Evolutionary conservation across 495 filamentous ascomycete species (phyloP).

Genomic region (Xylaria intraflava): DNA sequence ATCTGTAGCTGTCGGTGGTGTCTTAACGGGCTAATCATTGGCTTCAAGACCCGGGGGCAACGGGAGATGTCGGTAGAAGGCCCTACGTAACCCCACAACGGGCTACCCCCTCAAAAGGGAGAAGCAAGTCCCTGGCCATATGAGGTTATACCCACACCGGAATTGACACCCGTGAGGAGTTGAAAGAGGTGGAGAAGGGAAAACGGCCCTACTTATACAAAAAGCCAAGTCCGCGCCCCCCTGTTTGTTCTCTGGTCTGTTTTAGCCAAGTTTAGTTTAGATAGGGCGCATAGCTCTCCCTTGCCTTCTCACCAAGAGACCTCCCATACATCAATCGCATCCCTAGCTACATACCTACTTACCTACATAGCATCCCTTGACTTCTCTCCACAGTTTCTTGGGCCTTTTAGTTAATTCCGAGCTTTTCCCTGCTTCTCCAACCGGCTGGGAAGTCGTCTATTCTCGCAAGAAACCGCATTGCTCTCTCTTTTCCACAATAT

Average conservation of each 20-base stretch:
- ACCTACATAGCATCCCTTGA: too few species aligned
- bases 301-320: constrained; percentile 9
- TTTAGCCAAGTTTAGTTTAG: constrained; percentile 16
- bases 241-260: constrained; percentile 9
- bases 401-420: constrained; percentile 5
- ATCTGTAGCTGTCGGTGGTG: constrained; percentile 9
- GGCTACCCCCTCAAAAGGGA: constrained; percentile 15
- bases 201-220: constrained; percentile 15
- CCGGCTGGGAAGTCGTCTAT: too few species aligned
- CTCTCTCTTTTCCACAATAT: constrained; percentile 3
- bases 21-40: constrained; percentile 11
- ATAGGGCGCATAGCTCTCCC: constrained; percentile 12
- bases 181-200: constrained; percentile 12
- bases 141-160: constrained; percentile 15
- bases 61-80: constrained; percentile 18
- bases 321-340: constrained; percentile 1
- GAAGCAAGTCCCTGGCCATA: constrained; percentile 12
- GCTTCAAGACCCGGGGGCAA: constrained; percentile 9
- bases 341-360: neutral
- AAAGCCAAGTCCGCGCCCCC: constrained; percentile 12
- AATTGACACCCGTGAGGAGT: constrained; percentile 10
- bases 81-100: constrained; percentile 16
- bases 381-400: constrained; percentile 9
- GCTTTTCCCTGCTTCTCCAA: too few species aligned
- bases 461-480: too few species aligned